phyloP scores from a whole-genome alignment of 208 protist species.

The Trypanosoma mega region DNA sequence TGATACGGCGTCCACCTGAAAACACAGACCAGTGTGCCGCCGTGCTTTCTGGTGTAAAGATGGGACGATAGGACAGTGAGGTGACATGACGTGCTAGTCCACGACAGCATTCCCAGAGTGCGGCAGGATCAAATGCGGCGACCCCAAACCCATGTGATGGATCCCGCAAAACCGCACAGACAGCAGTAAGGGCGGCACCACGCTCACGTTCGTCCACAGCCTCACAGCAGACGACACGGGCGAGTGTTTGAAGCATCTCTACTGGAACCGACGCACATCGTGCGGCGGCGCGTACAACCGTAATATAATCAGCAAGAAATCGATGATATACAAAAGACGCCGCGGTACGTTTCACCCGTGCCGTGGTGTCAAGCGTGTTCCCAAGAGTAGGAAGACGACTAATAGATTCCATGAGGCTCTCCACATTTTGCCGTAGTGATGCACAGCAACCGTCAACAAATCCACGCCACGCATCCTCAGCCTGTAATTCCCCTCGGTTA shows the following conservation, averaged over 20 bases:
- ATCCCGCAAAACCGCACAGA: conserved; percentile 33
- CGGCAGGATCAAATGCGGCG: conserved; percentile 29
- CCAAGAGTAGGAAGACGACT: conserved; percentile 11
- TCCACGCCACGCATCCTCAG: conserved; percentile 22
- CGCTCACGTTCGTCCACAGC: conserved; percentile 39
- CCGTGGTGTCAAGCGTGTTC: conserved; percentile 20
- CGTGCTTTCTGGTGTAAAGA: conserved; percentile 30
- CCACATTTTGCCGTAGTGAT: conserved; percentile 22
- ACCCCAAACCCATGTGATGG: conserved; percentile 16
- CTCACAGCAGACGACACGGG: conserved; percentile 53
- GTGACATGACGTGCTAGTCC: conserved; percentile 23
- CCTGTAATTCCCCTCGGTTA: conserved; percentile 1
- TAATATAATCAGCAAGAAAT: conserved; percentile 58
- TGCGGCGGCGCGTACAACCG: conserved; percentile 46
- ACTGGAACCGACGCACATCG: conserved; percentile 30
- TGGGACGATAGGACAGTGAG: conserved; percentile 25
- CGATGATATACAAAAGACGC: conserved; percentile 47
- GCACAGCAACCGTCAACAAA: conserved; percentile 29
- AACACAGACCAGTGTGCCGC: conserved; percentile 26
- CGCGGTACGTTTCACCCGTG: conserved; percentile 50
- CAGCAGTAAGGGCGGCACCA: conserved; percentile 45
- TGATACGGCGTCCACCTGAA: conserved; percentile 40
- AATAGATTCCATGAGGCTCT: conserved; percentile 27
- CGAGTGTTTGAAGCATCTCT: conserved; percentile 45
- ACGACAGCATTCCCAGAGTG: conserved; percentile 42